Conservation (phyloP, 2,329 filamentous ascomycete species). For the Mycocentrospora acerina region DNA sequence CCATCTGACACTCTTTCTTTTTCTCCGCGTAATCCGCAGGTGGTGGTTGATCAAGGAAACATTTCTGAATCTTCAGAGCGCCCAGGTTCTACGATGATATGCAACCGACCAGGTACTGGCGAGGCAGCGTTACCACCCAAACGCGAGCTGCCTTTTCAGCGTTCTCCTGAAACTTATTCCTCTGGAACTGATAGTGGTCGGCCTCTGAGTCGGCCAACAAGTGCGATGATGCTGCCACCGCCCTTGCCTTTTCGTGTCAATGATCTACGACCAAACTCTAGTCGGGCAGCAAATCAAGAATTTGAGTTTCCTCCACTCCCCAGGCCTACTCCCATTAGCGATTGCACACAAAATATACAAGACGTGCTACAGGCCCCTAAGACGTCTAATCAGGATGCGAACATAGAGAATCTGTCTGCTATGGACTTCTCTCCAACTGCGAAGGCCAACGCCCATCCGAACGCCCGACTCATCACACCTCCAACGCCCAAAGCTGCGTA, state of each 20-base stretch:
- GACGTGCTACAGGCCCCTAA: conserved; percentile 5
- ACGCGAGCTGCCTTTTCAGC: conserved; percentile 45
- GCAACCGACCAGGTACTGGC: conserved; percentile 15
- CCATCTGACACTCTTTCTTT: conserved; percentile 2
- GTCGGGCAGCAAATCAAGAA: conserved; percentile 12
- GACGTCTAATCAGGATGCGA: conserved; percentile 8
- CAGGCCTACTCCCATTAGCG: conserved; percentile 31
- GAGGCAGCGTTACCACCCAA: conserved; percentile 35
- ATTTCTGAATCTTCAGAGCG: conserved; percentile 7
- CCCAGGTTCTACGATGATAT: conserved; percentile 20
- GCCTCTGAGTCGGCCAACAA: conserved; percentile 26
- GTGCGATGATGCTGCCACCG: conserved; percentile 32
- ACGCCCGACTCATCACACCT: conserved; percentile 15
- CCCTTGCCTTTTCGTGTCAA: conserved; percentile 30
- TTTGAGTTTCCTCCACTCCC: conserved; percentile 40
- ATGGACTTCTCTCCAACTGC: conserved; percentile 7
- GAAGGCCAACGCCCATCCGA: conserved; percentile 12
- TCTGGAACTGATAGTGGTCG: conserved; percentile 23
- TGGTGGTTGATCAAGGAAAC: conserved; percentile 9
- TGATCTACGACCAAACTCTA: conserved; percentile 21
- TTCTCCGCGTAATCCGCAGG: conserved; percentile 2
- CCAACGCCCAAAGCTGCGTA: conserved; percentile 5
- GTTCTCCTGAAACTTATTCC: conserved; percentile 31
- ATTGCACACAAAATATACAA: conserved; percentile 6
- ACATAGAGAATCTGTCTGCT: not conserved